A percentile compares a stretch with the other conserved stretches of the same genome.
Conservation (phyloP, 305 asterid species). For the Fraxinus greggii region DNA sequence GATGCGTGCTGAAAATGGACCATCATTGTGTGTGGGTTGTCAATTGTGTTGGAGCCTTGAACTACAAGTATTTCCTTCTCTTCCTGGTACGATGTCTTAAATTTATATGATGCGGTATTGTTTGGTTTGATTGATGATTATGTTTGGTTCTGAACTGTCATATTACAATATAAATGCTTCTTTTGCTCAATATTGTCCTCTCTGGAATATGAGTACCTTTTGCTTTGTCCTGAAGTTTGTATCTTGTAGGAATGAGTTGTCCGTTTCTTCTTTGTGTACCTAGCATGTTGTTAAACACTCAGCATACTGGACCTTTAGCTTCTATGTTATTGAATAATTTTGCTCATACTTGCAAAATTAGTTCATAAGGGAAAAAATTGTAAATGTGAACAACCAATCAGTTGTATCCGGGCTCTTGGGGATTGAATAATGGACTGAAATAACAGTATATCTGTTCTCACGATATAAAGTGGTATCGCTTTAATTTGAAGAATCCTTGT, state of each 20-base stretch:
- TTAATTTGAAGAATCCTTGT: background rate
- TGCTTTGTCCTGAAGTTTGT: background rate
- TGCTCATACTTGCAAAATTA: background rate
- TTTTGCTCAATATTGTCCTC: background rate
- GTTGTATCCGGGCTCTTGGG: background rate
- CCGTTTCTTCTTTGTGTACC: background rate
- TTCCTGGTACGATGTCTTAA: constrained; percentile 46
- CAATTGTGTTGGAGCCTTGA: constrained; percentile 69
- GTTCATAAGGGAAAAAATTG: background rate
- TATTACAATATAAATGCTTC: background rate
- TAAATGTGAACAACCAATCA: background rate
- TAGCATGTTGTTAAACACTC: background rate
- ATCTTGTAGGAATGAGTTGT: background rate
- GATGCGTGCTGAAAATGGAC: constrained; percentile 70
- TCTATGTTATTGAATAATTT: background rate
- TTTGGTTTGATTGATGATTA: constrained; percentile 2
- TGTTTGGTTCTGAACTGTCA: background rate
- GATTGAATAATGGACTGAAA: background rate
- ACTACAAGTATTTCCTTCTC: constrained; percentile 68
- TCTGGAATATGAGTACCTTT: background rate
- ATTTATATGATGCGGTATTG: background rate
- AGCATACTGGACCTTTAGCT: background rate
- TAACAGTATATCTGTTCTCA: background rate
- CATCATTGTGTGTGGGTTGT: constrained; percentile 81
- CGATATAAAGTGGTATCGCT: background rate